A percentile compares a stretch with the other conserved stretches of the same genome.
phyloP scores from a whole-genome alignment of 1,139 yeast species.

The Saccharomycopsis hybrid region DNA sequence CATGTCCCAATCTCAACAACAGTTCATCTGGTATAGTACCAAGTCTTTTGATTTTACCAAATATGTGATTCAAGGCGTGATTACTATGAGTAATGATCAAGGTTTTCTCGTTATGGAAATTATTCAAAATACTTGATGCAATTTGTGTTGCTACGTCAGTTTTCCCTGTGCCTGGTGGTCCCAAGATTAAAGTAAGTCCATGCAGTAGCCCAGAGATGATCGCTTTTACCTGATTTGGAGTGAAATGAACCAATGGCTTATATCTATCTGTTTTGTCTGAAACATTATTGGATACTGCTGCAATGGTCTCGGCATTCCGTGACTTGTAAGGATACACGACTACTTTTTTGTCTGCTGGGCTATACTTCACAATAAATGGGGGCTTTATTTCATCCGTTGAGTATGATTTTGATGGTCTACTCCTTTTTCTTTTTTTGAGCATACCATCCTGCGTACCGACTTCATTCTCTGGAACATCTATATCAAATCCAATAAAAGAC shows the following conservation, averaged over 20 bases:
- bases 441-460: no score
- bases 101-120: conserved; percentile 26
- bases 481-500: no score
- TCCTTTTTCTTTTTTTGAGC: no score
- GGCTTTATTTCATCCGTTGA: no score
- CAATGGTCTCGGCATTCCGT: background rate
- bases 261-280: background rate
- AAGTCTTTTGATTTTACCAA: conserved; percentile 24
- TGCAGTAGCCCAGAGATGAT: conserved; percentile 31
- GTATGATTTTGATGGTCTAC: no score
- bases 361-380: background rate
- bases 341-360: background rate
- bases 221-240: conserved; percentile 30
- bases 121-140: conserved; percentile 26
- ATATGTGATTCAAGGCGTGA: conserved; percentile 25
- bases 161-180: conserved; percentile 47
- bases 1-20: conserved; percentile 27
- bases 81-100: conserved; percentile 26
- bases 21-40: conserved; percentile 25
- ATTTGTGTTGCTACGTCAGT: conserved; percentile 27
- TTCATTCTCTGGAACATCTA: no score
- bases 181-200: conserved; percentile 36
- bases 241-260: conserved; percentile 18
- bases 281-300: background rate
- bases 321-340: background rate